Conservation (phyloP, 345 rosid genomes). For the Mercurialis annua region DNA sequence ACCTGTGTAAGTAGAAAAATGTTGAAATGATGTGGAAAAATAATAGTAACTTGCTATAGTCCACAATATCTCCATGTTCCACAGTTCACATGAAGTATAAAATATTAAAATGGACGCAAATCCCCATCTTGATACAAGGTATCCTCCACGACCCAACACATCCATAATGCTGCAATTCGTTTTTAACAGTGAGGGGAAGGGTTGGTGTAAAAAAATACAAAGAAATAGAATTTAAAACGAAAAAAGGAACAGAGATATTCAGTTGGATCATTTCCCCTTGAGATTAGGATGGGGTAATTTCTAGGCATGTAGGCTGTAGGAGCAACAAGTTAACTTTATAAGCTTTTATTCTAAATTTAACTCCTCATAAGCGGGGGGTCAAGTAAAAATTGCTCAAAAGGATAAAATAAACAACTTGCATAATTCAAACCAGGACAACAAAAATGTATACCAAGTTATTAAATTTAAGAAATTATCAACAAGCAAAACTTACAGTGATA, state of each 20-base stretch:
- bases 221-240: too few relatives aligned
- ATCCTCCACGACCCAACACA: not conserved
- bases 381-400: not conserved
- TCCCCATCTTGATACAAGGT: not conserved
- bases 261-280: too few relatives aligned
- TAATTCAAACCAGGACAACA: not conserved
- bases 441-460: not conserved
- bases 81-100: not conserved
- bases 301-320: too few relatives aligned
- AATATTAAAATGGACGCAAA: not conserved
- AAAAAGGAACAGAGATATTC: too few relatives aligned
- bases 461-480: not conserved
- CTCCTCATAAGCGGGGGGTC: not conserved
- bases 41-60: not conserved
- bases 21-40: not conserved
- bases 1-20: slow-evolving; percentile 49
- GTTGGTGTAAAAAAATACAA: too few relatives aligned
- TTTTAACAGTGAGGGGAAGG: not conserved
- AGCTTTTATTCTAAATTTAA: too few relatives aligned
- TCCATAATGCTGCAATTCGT: not conserved
- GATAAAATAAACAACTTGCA: not conserved
- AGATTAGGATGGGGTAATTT: too few relatives aligned
- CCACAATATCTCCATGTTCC: not conserved
- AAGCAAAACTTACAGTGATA: slow-evolving; percentile 56
- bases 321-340: too few relatives aligned